Conservation (phyloP, 495 filamentous ascomycete species). For the Penicillium alfredii region DNA sequence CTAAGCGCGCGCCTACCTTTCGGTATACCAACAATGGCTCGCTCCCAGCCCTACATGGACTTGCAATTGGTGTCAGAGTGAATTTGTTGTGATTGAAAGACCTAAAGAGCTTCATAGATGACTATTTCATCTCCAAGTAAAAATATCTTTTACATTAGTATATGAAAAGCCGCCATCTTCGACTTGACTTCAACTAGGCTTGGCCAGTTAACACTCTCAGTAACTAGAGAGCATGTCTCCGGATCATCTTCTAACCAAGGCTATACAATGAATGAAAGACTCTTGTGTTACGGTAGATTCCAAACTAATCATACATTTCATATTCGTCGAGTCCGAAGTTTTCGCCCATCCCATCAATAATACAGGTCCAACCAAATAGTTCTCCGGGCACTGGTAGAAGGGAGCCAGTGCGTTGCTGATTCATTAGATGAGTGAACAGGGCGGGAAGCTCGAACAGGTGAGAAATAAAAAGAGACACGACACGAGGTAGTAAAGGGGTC, state of each 20-base stretch:
- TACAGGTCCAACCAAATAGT: conserved; percentile 38
- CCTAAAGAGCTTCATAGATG: too few species aligned
- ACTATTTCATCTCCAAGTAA: too few species aligned
- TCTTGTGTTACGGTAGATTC: conserved; percentile 5
- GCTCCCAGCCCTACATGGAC: background rate
- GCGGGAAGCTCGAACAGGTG: conserved; percentile 8
- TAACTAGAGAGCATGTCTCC: too few species aligned
- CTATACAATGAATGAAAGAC: conserved; percentile 1
- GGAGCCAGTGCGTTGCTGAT: conserved; percentile 19
- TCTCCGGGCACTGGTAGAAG: conserved; percentile 19
- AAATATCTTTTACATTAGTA: too few species aligned
- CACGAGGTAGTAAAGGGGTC: conserved; percentile 7
- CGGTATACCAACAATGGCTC: too few species aligned
- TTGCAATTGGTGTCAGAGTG: background rate
- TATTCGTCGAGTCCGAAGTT: conserved; percentile 28
- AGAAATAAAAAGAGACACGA: conserved; percentile 9
- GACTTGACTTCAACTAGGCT: too few species aligned
- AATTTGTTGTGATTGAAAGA: background rate
- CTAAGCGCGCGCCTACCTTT: conserved; percentile 12
- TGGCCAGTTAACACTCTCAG: too few species aligned
- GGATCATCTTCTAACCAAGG: too few species aligned
- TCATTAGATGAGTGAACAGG: conserved; percentile 18
- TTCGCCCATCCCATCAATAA: conserved; percentile 33
- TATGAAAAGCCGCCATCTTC: too few species aligned
- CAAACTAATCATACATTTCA: conserved; percentile 37